Percentiles rank a stretch among this genome's conserved stretches.
Conservation (phyloP, 2,329 filamentous ascomycete species). For the Talaromyces sp. region DNA sequence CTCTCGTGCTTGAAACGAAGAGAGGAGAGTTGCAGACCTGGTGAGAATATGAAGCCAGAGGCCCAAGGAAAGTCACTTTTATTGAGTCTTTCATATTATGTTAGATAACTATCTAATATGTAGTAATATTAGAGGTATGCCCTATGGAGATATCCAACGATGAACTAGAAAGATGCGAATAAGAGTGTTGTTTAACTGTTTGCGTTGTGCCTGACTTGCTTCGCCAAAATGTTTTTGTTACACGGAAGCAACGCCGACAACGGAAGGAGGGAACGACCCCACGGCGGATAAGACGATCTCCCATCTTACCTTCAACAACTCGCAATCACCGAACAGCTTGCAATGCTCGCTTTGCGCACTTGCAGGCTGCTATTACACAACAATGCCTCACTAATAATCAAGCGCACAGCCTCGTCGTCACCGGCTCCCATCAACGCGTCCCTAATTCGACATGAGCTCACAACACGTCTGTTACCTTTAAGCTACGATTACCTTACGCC, state of each 20-base stretch:
- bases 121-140: neutral
- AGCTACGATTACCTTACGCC: slow-evolving; percentile 58
- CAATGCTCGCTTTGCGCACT: slow-evolving; percentile 13
- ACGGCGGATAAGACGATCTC: neutral
- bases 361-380: neutral
- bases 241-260: neutral
- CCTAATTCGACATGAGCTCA: slow-evolving; percentile 43
- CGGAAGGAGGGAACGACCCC: neutral
- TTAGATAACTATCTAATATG: neutral
- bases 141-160: neutral
- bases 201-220: neutral
- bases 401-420: slow-evolving; percentile 21
- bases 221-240: neutral
- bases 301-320: neutral
- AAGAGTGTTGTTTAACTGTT: neutral
- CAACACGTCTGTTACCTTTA: slow-evolving; percentile 47
- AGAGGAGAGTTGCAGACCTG: slow-evolving; percentile 49
- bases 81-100: slow-evolving; percentile 24
- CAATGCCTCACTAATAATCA: neutral
- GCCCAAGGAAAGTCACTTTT: slow-evolving; percentile 58
- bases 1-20: neutral
- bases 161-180: neutral
- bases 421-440: slow-evolving; percentile 33
- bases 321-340: slow-evolving; percentile 8
- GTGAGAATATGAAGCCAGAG: slow-evolving; percentile 65